These are phyloP conservation scores for Teunomyces lycoperdinae DNA, from an alignment of 805 yeast genomes.

Conservation along the genomic window DNA sequence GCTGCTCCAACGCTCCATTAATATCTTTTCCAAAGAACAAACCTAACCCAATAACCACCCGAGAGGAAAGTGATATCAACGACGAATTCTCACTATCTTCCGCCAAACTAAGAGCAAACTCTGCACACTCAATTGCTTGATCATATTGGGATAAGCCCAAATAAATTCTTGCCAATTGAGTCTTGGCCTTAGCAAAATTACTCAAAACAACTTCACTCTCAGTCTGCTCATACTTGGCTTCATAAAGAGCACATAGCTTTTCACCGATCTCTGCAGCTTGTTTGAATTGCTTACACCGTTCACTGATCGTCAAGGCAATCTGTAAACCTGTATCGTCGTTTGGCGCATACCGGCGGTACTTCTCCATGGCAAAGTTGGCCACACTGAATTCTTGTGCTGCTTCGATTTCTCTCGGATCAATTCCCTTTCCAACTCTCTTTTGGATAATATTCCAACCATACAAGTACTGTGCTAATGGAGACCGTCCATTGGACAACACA, in stretches of 20 bases:
- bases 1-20: conserved; percentile 63
- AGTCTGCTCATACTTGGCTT: conserved; percentile 51
- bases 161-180: conserved; percentile 69
- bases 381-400: conserved; percentile 63
- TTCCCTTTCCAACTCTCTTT: conserved; percentile 40
- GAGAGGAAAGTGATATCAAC: conserved; percentile 48
- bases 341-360: conserved; percentile 62
- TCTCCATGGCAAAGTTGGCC: conserved; percentile 65
- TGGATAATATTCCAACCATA: conserved; percentile 61
- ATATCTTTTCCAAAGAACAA: conserved; percentile 62
- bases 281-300: conserved; percentile 64
- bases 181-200: conserved; percentile 56
- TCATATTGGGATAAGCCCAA: conserved; percentile 59
- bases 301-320: conserved; percentile 55
- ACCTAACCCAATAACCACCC: conserved; percentile 70
- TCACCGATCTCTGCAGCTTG: conserved; percentile 49
- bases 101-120: conserved; percentile 49
- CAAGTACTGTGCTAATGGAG: conserved; percentile 65
- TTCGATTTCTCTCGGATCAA: conserved; percentile 54
- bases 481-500: conserved; percentile 69
- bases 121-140: conserved; percentile 59
- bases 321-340: conserved; percentile 55
- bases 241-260: conserved; percentile 49
- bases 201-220: conserved; percentile 48
- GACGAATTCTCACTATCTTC: conserved; percentile 35